Base-by-base conservation (phyloP, 2,329 filamentous ascomycete species). In the Myriosclerotinia curreyana region DNA sequence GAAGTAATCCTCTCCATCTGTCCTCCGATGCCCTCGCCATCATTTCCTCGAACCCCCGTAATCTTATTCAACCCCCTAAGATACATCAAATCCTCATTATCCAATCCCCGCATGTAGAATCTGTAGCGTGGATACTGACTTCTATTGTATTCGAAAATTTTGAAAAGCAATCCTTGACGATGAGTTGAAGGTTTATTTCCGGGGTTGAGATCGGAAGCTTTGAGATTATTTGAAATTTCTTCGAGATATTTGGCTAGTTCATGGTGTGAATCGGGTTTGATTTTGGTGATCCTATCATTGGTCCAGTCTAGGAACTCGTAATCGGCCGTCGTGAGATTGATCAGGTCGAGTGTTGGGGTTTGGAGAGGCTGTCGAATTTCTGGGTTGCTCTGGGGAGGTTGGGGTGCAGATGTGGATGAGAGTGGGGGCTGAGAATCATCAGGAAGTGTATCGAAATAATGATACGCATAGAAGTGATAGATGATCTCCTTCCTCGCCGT, bases 381-480 rank as follows among this genome's bases (percentile, higher is more conserved):
- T 31, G 28, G 28, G 28, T 31, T 5, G 2, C 6, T 5, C 28
- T 31, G 28, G 28, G 28, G 28, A 31, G 28, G 4, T 31, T 31
- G 28, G 28, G 38, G 38, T 42, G 38, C 5, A 12, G 38, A 42
- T 42, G 38, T 12, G 38, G 38, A 40, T 40, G 38, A 15, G 38
- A 5, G 15, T 40, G 38, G 11, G 38, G 11, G 15, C 5, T 3
- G 38, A 38, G 22, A 11, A 31, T 9, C 2, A 36, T 50, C 31
- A 20, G 31, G 11, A 52, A 36, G 31, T 5, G 50, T 52, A 12
- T 60, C 56, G 15, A 60, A 60, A 48, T 60, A 17, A 12, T 40
- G 46, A 12, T 50, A 60, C 1, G 56, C n/a, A 28, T 50, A 50
- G n/a, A 60, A 60, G 5, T 60, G 56, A 12, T 60, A 50, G 14